A percentile compares a stretch with the other conserved stretches of the same genome.
These are phyloP conservation scores for Urtica urens DNA, from an alignment of 306 rosid genomes.

Conservation along the genomic window DNA sequence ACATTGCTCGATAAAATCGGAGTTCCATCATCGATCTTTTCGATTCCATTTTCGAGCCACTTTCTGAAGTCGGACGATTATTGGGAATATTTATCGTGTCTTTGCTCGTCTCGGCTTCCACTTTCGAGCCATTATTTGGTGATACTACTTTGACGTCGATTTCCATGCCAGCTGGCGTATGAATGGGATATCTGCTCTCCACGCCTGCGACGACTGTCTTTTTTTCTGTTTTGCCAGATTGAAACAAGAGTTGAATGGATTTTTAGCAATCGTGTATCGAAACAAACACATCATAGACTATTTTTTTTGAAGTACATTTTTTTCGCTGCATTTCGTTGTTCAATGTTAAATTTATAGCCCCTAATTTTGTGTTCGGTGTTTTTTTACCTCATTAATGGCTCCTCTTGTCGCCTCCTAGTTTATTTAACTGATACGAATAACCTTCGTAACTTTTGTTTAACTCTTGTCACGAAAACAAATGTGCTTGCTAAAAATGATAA, in stretches of 20 bases:
- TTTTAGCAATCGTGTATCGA: not conserved
- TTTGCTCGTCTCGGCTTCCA: not conserved
- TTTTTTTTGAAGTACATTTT: not conserved
- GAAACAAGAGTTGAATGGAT: slow-evolving; percentile 3
- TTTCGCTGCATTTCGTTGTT: no score
- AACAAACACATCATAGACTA: not conserved
- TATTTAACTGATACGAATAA: no score
- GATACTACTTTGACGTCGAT: slow-evolving; percentile 20
- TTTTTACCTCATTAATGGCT: no score
- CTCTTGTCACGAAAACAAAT: slow-evolving; percentile 1
- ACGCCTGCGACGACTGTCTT: slow-evolving; percentile 15
- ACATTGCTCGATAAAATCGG: slow-evolving; percentile 19
- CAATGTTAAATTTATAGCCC: no score
- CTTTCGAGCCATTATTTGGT: not conserved
- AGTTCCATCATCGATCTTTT: slow-evolving; percentile 14
- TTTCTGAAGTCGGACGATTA: no score
- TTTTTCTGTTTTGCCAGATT: slow-evolving; percentile 26
- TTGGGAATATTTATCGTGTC: no score
- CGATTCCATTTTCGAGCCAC: slow-evolving; percentile 16
- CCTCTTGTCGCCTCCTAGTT: no score
- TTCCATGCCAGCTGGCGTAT: slow-evolving; percentile 18
- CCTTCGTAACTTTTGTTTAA: no score
- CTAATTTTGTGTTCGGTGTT: no score
- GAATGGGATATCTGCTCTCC: slow-evolving; percentile 17
- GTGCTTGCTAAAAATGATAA: not conserved